Evolutionary conservation across 176 grass and related monocot species (phyloP).

Genomic region (Stipa capillata): DNA sequence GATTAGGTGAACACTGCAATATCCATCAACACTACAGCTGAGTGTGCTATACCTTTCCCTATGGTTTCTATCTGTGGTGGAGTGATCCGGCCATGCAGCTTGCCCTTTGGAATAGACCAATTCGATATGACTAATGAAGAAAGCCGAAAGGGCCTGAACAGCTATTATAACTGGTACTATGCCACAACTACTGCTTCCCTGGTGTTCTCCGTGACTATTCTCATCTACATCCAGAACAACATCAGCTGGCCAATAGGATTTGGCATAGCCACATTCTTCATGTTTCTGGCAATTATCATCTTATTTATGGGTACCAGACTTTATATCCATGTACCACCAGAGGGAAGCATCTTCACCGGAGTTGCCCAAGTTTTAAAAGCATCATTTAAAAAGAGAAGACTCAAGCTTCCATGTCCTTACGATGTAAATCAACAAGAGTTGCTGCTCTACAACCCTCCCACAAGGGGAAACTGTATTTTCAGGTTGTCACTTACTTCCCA

Average conservation of each 20-base stretch:
- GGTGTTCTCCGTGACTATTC: slow-evolving; percentile 32
- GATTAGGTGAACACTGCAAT: background rate
- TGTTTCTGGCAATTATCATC: slow-evolving; percentile 31
- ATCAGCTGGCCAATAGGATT: slow-evolving; percentile 71
- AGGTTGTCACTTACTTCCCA: slow-evolving; percentile 63
- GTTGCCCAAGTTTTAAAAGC: slow-evolving; percentile 43
- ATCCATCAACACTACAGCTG: slow-evolving; percentile 41
- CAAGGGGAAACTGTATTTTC: slow-evolving; percentile 12
- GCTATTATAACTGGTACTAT: slow-evolving; percentile 67
- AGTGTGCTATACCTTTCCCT: slow-evolving; percentile 45
- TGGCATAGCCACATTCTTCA: slow-evolving; percentile 42
- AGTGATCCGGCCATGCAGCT: slow-evolving; percentile 41
- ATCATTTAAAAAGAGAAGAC: slow-evolving; percentile 44
- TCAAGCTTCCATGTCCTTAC: slow-evolving; percentile 34
- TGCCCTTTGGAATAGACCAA: slow-evolving; percentile 59
- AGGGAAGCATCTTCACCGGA: slow-evolving; percentile 51
- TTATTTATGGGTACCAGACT: slow-evolving; percentile 48
- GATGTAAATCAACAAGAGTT: slow-evolving; percentile 45
- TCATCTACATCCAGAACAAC: slow-evolving; percentile 55
- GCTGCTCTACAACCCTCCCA: slow-evolving; percentile 42
- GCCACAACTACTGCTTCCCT: slow-evolving; percentile 36
- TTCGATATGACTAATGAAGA: slow-evolving; percentile 39
- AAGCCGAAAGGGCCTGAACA: slow-evolving; percentile 28
- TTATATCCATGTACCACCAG: slow-evolving; percentile 50
- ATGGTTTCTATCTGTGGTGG: slow-evolving; percentile 47